These are phyloP conservation scores for Sarocladiaceae sp. DNA, from an alignment of 2,329 filamentous ascomycete genomes.

Conservation along the genomic window DNA sequence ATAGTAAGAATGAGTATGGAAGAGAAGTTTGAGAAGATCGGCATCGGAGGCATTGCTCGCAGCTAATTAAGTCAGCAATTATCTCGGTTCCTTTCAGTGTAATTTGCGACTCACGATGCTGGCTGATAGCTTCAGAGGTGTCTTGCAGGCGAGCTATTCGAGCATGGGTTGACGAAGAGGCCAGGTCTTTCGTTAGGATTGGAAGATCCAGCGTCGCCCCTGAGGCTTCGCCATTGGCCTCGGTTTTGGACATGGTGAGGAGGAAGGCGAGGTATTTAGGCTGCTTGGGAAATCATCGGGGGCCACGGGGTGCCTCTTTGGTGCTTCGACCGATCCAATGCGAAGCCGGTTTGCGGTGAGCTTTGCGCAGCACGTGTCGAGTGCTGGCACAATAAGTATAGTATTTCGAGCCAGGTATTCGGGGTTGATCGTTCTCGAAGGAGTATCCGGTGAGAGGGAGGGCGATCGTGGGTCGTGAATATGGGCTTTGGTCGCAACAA, in stretches of 20 bases:
- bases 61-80: background rate
- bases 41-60: slow-evolving; percentile 8
- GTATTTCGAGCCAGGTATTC: no score
- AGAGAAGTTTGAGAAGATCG: slow-evolving; percentile 66
- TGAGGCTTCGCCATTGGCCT: slow-evolving; percentile 38
- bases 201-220: slow-evolving; percentile 44
- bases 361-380: background rate
- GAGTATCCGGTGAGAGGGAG: no score
- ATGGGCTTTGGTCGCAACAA: background rate
- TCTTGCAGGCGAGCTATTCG: slow-evolving; percentile 51
- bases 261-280: background rate
- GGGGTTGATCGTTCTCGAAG: no score
- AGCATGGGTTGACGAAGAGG: slow-evolving; percentile 57
- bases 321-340: background rate
- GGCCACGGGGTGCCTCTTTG: slow-evolving; percentile 15
- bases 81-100: no score
- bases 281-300: slow-evolving; percentile 24
- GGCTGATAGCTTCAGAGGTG: background rate
- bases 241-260: slow-evolving; percentile 30
- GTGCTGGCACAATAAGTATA: no score
- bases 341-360: background rate
- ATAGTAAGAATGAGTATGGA: slow-evolving; percentile 85
- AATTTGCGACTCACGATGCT: slow-evolving; percentile 1
- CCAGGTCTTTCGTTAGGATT: slow-evolving; percentile 45
- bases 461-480: no score